These are phyloP conservation scores for Microthlaspi erraticum DNA, from an alignment of 345 rosid species.

Conservation along the genomic window DNA sequence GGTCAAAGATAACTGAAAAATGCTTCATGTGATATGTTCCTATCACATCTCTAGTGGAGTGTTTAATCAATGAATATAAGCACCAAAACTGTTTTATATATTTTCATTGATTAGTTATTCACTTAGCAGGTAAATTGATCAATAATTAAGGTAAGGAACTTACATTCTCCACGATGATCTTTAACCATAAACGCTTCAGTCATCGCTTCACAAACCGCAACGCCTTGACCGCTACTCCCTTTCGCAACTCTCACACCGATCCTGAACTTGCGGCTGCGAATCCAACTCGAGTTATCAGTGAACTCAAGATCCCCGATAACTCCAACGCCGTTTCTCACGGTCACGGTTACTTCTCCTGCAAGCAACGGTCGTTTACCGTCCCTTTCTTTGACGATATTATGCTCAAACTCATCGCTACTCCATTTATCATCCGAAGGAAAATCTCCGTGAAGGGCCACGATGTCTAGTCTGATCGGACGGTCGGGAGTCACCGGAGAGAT, in stretches of 20 bases:
- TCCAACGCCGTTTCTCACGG: conserved; percentile 61
- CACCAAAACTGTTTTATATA: too few relatives aligned
- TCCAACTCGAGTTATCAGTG: conserved; percentile 96
- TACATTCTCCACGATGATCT: conserved; percentile 98
- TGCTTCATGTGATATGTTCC: conserved; percentile 29
- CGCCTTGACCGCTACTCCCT: conserved; percentile 53
- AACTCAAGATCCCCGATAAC: conserved; percentile 67
- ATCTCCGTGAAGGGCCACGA: conserved; percentile 84
- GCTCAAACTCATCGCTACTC: conserved; percentile 69
- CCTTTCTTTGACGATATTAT: conserved; percentile 70
- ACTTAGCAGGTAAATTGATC: not conserved
- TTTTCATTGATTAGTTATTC: too few relatives aligned
- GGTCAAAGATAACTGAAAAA: conserved; percentile 23
- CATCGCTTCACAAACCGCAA: conserved; percentile 68
- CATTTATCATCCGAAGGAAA: conserved; percentile 59
- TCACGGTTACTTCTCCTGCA: conserved; percentile 69
- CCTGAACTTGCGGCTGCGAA: conserved; percentile 77
- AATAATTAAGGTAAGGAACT: conserved; percentile 45
- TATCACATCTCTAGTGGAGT: conserved; percentile 28
- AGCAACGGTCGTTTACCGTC: conserved; percentile 87
- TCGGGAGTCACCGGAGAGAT: conserved; percentile 44
- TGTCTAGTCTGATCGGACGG: conserved; percentile 62
- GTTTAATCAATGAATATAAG: not conserved
- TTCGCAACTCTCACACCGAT: conserved; percentile 69
- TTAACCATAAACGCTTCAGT: conserved; percentile 78